Evolutionary conservation across 306 rosid genomes (phyloP).

Genomic region (Luffa acutangula): DNA sequence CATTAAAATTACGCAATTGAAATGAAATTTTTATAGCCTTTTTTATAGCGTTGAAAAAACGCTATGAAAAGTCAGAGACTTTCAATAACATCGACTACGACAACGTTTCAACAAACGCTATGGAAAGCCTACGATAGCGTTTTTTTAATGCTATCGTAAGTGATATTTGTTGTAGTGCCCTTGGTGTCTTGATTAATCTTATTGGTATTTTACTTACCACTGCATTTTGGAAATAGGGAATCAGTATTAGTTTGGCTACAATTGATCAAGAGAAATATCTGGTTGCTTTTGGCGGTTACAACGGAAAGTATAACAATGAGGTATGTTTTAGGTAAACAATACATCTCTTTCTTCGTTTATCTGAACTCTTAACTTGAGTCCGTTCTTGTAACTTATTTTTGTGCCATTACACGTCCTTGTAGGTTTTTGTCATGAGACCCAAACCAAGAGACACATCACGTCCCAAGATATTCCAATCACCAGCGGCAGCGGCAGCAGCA

Average conservation of each 20-base stretch:
- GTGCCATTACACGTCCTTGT: background rate
- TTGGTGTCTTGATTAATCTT: background rate
- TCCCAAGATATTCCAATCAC: slow-evolving; percentile 90
- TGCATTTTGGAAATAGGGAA: slow-evolving; percentile 52
- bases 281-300: slow-evolving; percentile 94
- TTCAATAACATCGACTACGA: too few relatives aligned
- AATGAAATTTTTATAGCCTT: too few relatives aligned
- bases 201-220: background rate
- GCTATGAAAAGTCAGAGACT: too few relatives aligned
- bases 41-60: too few relatives aligned
- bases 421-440: slow-evolving; percentile 86
- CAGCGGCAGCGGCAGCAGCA: slow-evolving; percentile 97
- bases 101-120: too few relatives aligned
- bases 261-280: slow-evolving; percentile 67
- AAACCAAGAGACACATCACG: slow-evolving; percentile 43
- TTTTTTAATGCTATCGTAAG: too few relatives aligned
- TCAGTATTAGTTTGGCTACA: slow-evolving; percentile 53
- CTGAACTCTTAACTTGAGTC: background rate
- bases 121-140: too few relatives aligned
- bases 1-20: too few relatives aligned
- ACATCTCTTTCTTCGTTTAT: background rate
- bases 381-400: background rate
- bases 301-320: slow-evolving; percentile 93
- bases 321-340: slow-evolving; percentile 24
- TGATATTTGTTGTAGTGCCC: background rate